Conservation (phyloP, 345 rosid species). For the Rhizophora apiculata region DNA sequence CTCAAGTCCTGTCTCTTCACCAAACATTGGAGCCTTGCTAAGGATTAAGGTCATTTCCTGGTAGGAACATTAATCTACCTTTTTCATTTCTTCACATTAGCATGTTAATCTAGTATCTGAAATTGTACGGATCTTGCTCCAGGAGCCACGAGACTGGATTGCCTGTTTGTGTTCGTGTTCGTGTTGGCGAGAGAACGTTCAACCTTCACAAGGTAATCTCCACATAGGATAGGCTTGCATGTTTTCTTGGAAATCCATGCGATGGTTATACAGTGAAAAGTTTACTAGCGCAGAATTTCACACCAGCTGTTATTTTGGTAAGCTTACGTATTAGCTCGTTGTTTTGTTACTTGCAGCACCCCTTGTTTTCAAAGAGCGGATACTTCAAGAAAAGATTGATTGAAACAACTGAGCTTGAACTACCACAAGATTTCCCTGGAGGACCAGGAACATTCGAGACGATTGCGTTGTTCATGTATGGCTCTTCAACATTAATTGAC, state of each 20-base stretch:
- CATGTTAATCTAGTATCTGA: neutral
- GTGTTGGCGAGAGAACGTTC: slow-evolving; percentile 42
- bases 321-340: neutral
- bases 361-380: slow-evolving; percentile 60
- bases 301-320: no score
- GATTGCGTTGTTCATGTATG: slow-evolving; percentile 60
- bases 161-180: slow-evolving; percentile 50
- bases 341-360: slow-evolving; percentile 43
- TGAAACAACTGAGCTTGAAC: slow-evolving; percentile 45
- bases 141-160: slow-evolving; percentile 69
- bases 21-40: slow-evolving; percentile 44
- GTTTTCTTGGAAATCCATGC: neutral
- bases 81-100: neutral
- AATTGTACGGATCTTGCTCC: slow-evolving; percentile 8
- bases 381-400: slow-evolving; percentile 53
- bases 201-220: slow-evolving; percentile 54
- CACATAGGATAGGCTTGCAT: neutral
- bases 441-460: slow-evolving; percentile 73
- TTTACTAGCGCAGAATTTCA: neutral
- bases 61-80: slow-evolving; percentile 14
- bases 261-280: neutral
- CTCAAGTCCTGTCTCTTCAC: slow-evolving; percentile 59
- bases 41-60: slow-evolving; percentile 57
- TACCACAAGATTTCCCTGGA: slow-evolving; percentile 67
- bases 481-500: slow-evolving; percentile 58